Percentiles rank a stretch among this genome's conserved stretches.
phyloP scores from a whole-genome alignment of 2,329 filamentous ascomycete genomes.

The Cladosporium sp. region DNA sequence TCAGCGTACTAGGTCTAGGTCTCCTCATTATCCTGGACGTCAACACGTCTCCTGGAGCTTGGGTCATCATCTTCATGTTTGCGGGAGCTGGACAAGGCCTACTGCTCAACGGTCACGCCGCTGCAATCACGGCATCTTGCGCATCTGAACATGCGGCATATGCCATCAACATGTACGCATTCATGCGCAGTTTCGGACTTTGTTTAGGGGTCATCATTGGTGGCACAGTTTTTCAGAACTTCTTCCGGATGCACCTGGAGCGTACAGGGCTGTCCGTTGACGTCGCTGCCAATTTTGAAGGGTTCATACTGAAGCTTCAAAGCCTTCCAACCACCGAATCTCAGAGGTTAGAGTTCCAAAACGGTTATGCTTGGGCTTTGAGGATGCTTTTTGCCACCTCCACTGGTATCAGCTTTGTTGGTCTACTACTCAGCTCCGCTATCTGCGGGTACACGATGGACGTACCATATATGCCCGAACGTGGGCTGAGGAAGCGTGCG shows the following conservation, averaged over 20 bases:
- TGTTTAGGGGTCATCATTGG: slow-evolving; percentile 51
- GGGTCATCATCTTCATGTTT: slow-evolving; percentile 48
- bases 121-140: slow-evolving; percentile 45
- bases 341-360: slow-evolving; percentile 19
- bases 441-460: slow-evolving; percentile 20
- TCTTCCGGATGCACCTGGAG: slow-evolving; percentile 23
- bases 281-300: slow-evolving; percentile 27
- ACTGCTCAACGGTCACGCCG: slow-evolving; percentile 43
- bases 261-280: slow-evolving; percentile 17
- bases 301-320: no score
- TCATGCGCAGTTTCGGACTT: slow-evolving; percentile 50
- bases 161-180: slow-evolving; percentile 46
- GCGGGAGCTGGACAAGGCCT: slow-evolving; percentile 46
- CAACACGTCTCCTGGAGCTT: slow-evolving; percentile 40
- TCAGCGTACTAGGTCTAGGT: slow-evolving; percentile 44
- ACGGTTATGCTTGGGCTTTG: slow-evolving; percentile 26
- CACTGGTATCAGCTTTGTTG: slow-evolving; percentile 28
- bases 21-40: slow-evolving; percentile 44
- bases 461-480: neutral
- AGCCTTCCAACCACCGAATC: slow-evolving; percentile 19
- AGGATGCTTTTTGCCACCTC: slow-evolving; percentile 28
- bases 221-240: slow-evolving; percentile 44
- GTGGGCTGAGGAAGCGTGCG: no score
- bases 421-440: slow-evolving; percentile 22
- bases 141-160: slow-evolving; percentile 37